A percentile compares a stretch with the other conserved stretches of the same genome.
Conservation (phyloP, 257 asterid genomes). For the Perilla frutescens region DNA sequence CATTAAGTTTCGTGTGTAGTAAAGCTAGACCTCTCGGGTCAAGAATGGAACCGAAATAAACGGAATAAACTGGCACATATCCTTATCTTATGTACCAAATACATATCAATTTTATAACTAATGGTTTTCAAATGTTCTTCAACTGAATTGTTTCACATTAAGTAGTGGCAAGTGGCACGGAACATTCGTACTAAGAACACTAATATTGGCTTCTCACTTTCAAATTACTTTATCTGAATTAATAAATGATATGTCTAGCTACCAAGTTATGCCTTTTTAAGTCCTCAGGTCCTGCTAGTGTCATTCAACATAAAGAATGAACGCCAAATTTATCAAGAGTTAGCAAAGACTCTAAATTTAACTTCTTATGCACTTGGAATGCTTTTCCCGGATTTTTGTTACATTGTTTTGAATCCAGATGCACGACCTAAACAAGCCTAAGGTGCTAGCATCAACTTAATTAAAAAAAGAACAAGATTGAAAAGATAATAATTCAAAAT, state of each 20-base stretch:
- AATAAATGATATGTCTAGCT: background rate
- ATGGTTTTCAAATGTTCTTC: background rate
- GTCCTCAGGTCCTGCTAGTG: background rate
- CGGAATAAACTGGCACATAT: background rate
- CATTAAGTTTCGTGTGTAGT: background rate
- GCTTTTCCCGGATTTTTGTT: background rate
- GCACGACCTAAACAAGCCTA: conserved; percentile 13
- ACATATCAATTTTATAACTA: background rate
- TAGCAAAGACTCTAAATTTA: background rate
- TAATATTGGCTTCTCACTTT: background rate
- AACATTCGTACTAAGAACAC: background rate
- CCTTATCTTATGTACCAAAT: background rate
- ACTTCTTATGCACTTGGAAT: background rate
- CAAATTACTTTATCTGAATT: background rate
- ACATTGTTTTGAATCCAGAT: background rate
- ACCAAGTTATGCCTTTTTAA: background rate
- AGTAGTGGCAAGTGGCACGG: too few relatives aligned
- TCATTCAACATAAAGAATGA: background rate
- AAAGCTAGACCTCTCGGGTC: background rate
- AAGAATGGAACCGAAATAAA: background rate
- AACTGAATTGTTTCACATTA: background rate
- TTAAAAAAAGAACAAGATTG: background rate
- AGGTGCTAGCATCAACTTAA: conserved; percentile 10
- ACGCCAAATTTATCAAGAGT: background rate
- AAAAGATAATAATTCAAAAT: background rate